Evolutionary conservation across 768 basidiomycete species (phyloP).

Genomic region (Tricholoma saponaceum): DNA sequence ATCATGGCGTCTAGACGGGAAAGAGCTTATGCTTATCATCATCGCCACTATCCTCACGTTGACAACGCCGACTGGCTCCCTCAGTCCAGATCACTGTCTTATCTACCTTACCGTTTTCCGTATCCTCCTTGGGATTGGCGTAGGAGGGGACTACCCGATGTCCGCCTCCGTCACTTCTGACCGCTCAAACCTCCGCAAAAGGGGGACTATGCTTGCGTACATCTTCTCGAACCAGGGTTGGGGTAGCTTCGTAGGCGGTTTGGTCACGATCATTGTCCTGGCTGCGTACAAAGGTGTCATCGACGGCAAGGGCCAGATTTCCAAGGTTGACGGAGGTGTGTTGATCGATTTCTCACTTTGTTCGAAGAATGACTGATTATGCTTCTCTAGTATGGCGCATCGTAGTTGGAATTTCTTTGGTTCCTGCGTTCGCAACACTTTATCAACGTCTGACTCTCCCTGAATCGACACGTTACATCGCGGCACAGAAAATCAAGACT

Average conservation of each 20-base stretch:
- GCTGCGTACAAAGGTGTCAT: conserved; percentile 60
- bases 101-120: conserved; percentile 67
- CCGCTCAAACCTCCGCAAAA: conserved; percentile 57
- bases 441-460: conserved; percentile 74
- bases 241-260: conserved; percentile 63
- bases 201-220: conserved; percentile 72
- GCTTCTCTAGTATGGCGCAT: conserved; percentile 53
- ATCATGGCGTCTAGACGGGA: conserved; percentile 46
- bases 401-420: conserved; percentile 66
- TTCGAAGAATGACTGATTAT: neutral
- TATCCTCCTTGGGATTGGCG: conserved; percentile 71
- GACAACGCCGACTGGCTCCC: conserved; percentile 57
- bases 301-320: conserved; percentile 51
- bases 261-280: conserved; percentile 63
- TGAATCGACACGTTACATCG: conserved; percentile 56
- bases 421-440: conserved; percentile 71
- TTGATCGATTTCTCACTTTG: neutral
- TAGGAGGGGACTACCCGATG: conserved; percentile 82
- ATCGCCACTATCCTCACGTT: conserved; percentile 69
- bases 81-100: conserved; percentile 47
- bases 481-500: conserved; percentile 32
- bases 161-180: conserved; percentile 66
- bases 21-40: conserved; percentile 80
- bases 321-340: conserved; percentile 68
- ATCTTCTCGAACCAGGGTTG: conserved; percentile 79